Conservation (phyloP, 495 filamentous ascomycete genomes). For the Penicillium tannophilum region DNA sequence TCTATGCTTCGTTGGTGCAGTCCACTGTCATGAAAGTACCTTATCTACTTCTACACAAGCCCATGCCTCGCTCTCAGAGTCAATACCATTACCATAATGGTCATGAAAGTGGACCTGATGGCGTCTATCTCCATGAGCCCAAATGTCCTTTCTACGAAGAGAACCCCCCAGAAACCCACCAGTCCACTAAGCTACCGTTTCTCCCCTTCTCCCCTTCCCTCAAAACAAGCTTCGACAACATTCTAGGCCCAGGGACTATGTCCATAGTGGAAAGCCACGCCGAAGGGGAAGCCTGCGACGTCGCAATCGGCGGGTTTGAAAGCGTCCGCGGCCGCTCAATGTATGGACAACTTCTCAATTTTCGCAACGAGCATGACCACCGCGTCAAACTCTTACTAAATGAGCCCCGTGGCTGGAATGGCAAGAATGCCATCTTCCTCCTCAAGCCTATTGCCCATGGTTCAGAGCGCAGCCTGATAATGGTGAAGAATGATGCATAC, state of each 20-base stretch:
- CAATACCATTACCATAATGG: not conserved
- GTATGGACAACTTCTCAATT: constrained; percentile 1
- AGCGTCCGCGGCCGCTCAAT: constrained; percentile 3
- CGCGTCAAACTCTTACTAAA: not conserved
- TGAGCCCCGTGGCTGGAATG: constrained; percentile 6
- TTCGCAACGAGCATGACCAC: constrained; percentile 1
- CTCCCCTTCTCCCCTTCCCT: not conserved
- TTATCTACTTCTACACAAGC: not conserved
- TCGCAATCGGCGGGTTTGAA: constrained; percentile 7
- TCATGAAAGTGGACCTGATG: not conserved
- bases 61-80: not conserved
- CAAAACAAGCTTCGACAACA: not conserved
- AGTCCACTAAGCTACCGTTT: not conserved
- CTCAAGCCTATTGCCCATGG: not conserved
- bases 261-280: constrained; percentile 1
- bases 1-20: too few relatives aligned
- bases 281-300: constrained; percentile 10
- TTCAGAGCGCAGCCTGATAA: constrained; percentile 1
- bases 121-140: not conserved
- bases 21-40: not conserved
- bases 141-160: not conserved
- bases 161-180: not conserved
- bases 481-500: constrained; percentile 8
- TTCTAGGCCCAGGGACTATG: not conserved
- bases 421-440: constrained; percentile 5